Base-by-base conservation (phyloP, 2,329 filamentous ascomycete genomes). In the Tetracladium maxilliforme region DNA sequence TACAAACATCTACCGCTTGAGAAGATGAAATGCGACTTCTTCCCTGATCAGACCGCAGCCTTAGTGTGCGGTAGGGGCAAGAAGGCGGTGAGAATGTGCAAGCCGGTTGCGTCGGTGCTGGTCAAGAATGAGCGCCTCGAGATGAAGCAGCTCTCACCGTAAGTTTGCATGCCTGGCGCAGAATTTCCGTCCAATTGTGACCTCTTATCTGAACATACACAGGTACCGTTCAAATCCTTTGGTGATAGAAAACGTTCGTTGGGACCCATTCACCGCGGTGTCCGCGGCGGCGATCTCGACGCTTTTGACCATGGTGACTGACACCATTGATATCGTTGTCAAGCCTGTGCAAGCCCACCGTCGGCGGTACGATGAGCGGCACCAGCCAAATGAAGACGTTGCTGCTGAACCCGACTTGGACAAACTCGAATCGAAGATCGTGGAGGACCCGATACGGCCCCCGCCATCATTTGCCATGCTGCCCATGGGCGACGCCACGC, bases 1-100 rank as follows among this genome's bases (percentile, higher is more conserved):
- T 74, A 83, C 36, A 58, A 62, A 8, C 70, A 77, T 27, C 52
- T 90, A 2, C 54, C 75, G 21, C 43, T 71, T 4, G 62, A 75
- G 29, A 55, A 56, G 12, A 42, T 87, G 31, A 58, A 71, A 24
- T 90, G 82, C 44, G 62, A 65, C 5, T 38, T 87, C n/a, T 61
- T 70, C 13, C 78, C 78, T 0, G 62, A 62, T 5, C 40, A 42
- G 9, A 30, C 43, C 3, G 48, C 49, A 3, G 36, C 34, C 1
- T 51, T 44, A 47, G 16, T 14, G 6, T 41, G 37, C 20, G 32
- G 24, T 3, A 19, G 21, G 6, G 11, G 18, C 10, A 22, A 32
- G 33, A 57, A 54, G 1, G 44, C 47, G 7, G 22, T 33, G 18
- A 39, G 38, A 10, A 15, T 31, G 3, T 32, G 31, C 3, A 19